Evolutionary conservation across 2,329 filamentous ascomycete genomes (phyloP), one percentile per base, ranked within the genome.

Genomic region (Colletotrichum falcatum): DNA sequence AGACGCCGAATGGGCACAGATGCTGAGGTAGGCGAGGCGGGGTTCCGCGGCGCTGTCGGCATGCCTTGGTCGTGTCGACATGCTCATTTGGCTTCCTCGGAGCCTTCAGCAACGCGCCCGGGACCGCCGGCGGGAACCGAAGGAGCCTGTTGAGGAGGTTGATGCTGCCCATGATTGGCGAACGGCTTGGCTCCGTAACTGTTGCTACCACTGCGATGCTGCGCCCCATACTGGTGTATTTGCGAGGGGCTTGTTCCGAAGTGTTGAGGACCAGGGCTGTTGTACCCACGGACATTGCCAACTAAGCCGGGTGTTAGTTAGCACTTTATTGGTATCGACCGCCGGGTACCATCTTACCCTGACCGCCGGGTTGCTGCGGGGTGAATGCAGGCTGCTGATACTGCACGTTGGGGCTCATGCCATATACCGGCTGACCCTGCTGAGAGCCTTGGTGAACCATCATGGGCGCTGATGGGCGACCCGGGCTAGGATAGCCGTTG

Each of bases 391-490:
- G 92, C 78, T 94, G 92, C 76, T 90, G 92, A 77, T 92, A 93
- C 77, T 91, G 91, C 81, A 91, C 87, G 63, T 86, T 90, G 53
- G 91, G 91, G 76, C 91, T 92, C 91, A 95, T 93, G 73, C 88
- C 92, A 84, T 88, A 95, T 82, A 85, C 89, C 76, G 84, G 90
- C 78, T 97, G 94, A 49, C 95, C 94, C 79, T 97, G 95, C 77
- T 98, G 95, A 35, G 95, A 98, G 65, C 94, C 94, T 82, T 97
- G 94, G 74, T 95, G 95, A 76, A 91, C 93, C 95, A 98, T 98
- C 91, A 97, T 94, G 2, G 94, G 91, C 16, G 96, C 94, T 26
- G 85, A 79, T 35, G 91, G 90, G 58, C 94, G 89, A 66, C 94
- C 91, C 1, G 95, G 95, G 78, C 95, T 98, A n/a, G 94, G 93